These are phyloP conservation scores for Eragrostis tef DNA, from an alignment of 202 grass and related monocot species.

Conservation along the genomic window DNA sequence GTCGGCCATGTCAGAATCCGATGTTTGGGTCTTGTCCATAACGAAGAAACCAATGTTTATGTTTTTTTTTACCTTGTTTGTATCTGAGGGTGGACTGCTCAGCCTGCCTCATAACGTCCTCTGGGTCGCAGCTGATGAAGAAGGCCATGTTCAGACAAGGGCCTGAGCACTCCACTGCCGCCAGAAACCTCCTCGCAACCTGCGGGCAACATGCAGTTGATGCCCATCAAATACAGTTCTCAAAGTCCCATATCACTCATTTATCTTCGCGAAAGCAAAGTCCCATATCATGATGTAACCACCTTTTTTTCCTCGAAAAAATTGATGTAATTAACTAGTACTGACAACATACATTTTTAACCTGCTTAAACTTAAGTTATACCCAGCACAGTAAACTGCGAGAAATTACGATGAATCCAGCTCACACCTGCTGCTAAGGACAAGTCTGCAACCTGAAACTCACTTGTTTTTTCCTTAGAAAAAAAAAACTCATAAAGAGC, in stretches of 20 bases:
- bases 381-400: neutral
- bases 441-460: too few relatives aligned
- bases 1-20: neutral
- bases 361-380: neutral
- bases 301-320: too few relatives aligned
- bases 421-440: neutral
- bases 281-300: neutral
- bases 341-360: neutral
- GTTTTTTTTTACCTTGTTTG: conserved; percentile 59
- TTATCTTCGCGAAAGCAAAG: too few relatives aligned
- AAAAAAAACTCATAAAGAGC: neutral
- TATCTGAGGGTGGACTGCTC: conserved; percentile 74
- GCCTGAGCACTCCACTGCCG: conserved; percentile 54
- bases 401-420: neutral
- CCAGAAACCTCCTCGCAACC: conserved; percentile 77
- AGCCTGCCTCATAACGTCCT: conserved; percentile 72
- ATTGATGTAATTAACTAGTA: neutral
- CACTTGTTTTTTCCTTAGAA: neutral
- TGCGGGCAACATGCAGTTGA: conserved; percentile 24
- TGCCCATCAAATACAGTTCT: conserved; percentile 3
- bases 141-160: conserved; percentile 72
- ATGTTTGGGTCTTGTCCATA: conserved; percentile 36
- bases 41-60: conserved; percentile 59
- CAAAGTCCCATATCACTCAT: neutral
- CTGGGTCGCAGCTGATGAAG: conserved; percentile 74